Evolutionary conservation across 345 rosid genomes (phyloP).

Genomic region (Gossypioides kirkii): DNA sequence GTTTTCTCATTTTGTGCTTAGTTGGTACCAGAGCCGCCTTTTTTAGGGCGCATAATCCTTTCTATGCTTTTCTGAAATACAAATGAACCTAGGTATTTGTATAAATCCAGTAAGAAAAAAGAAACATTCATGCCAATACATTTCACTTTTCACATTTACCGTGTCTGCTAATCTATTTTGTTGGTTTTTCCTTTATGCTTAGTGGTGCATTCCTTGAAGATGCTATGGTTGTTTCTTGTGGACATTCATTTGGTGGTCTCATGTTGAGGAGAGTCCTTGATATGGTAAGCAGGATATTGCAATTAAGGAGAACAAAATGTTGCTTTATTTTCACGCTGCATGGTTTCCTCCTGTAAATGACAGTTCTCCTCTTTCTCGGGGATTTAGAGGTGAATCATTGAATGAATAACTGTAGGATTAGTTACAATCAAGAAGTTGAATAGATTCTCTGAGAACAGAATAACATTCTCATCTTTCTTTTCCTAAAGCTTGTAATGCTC

Average conservation of each 20-base stretch:
- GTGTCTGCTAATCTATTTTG: not conserved
- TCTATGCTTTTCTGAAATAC: not conserved
- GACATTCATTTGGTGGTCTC: slow-evolving; percentile 97
- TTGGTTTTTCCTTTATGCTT: slow-evolving; percentile 22
- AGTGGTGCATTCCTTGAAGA: slow-evolving; percentile 98
- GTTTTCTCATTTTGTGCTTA: slow-evolving; percentile 1
- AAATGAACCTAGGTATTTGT: not conserved
- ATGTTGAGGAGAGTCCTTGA: slow-evolving; percentile 89
- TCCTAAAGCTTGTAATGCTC: not conserved
- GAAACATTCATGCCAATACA: not conserved
- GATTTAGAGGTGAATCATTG: slow-evolving; percentile 2
- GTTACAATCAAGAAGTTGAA: not conserved
- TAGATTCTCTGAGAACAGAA: not conserved
- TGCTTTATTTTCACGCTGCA: slow-evolving; percentile 5
- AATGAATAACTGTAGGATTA: not conserved
- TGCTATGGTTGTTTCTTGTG: slow-evolving; percentile 87
- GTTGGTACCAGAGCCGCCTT: not conserved
- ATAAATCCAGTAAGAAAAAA: not conserved
- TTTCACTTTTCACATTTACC: not conserved
- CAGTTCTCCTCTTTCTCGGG: slow-evolving; percentile 4
- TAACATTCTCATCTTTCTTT: not conserved
- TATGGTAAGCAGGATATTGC: slow-evolving; percentile 44
- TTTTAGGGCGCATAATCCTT: not conserved
- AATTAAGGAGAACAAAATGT: not conserved
- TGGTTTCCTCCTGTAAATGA: not conserved